phyloP scores from a whole-genome alignment of 148 eudicot genomes.

The Vaccinium macrocarpon region DNA sequence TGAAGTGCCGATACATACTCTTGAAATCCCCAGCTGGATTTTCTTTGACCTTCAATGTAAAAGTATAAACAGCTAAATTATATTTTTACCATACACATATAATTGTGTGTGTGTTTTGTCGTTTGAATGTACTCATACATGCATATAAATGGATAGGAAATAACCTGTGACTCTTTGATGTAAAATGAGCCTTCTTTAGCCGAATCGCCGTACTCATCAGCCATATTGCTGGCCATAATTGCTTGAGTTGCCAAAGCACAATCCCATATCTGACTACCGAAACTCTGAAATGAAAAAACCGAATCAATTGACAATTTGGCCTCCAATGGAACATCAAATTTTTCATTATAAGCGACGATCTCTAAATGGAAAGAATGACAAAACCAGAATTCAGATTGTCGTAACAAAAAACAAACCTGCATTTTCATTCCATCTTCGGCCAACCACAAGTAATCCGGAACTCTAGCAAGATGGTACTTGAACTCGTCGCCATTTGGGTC shows the following conservation, averaged over 20 bases:
- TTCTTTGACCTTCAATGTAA: slow-evolving; percentile 28
- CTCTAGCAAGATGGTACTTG: slow-evolving; percentile 47
- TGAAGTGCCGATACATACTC: slow-evolving; percentile 40
- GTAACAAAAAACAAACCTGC: slow-evolving; percentile 24
- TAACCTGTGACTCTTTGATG: slow-evolving; percentile 48
- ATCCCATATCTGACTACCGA: slow-evolving; percentile 54
- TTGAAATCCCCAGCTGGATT: slow-evolving; percentile 38
- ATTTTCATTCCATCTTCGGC: slow-evolving; percentile 53
- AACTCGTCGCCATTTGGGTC: slow-evolving; percentile 43
- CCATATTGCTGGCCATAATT: slow-evolving; percentile 39
- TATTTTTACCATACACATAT: not conserved
- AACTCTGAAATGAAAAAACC: slow-evolving; percentile 29
- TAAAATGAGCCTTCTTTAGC: slow-evolving; percentile 42
- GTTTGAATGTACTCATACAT: not conserved
- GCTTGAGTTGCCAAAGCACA: slow-evolving; percentile 46
- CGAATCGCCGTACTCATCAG: slow-evolving; percentile 48
- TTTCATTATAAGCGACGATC: not conserved
- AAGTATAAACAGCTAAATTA: not conserved
- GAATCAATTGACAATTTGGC: not conserved
- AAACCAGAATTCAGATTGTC: not conserved
- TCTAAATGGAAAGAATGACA: not conserved
- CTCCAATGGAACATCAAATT: not conserved
- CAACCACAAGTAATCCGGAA: slow-evolving; percentile 46
- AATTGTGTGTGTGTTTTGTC: not conserved
- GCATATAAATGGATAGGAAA: not conserved